Evolutionary conservation across 2,329 filamentous ascomycete genomes (phyloP), one percentile per base, ranked within the genome.

Genomic region (Scopulariopsis brevicaulis): DNA sequence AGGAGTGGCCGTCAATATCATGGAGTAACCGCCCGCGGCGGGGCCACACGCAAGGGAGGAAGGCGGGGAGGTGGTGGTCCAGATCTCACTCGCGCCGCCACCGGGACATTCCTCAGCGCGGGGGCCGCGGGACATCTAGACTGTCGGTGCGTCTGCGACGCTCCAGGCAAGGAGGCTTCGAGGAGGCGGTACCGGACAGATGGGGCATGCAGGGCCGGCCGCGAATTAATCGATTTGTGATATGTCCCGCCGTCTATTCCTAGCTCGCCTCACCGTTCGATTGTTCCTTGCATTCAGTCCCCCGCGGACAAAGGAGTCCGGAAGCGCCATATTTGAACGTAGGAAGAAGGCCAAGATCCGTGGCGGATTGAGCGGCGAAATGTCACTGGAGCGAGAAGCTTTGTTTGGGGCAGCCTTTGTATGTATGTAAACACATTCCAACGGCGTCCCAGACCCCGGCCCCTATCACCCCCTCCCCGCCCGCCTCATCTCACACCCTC

Each of bases 1-100:
- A 94, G 89, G 89, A 95, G 70, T 90, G 95, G 71, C 94, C 70
- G 81, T 94, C 60, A 86, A 95, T 67, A 85, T 95, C 63, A 94
- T 94, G 89, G 89, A 95, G 70, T 90, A 95, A 71, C 94, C 84
- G 84, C 61, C 89, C 32, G 53, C 67, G 58, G 54, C 66, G 62
- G 62, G 62, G 58, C 65, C 71, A 59, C 71, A 59, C 58, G 69
- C 66, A n/a, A 64, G 66, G 58, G 24, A 62, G 12, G 67, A 69
- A 4, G 71, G 75, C 3, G 72, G 80, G 59, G 76, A 86, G 4
- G 75, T 87, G 35, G 94, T 93, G 70, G 76, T 78, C 20, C 89
- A 94, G 48, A 89, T 94, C 66, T 93, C 94, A 67, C 82, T 88
- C n/a, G 74, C 82, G 15, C 79, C 90, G 4, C 81, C 73, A 2